phyloP scores from a whole-genome alignment of 768 basidiomycete species.

The Boletus insuetus region DNA sequence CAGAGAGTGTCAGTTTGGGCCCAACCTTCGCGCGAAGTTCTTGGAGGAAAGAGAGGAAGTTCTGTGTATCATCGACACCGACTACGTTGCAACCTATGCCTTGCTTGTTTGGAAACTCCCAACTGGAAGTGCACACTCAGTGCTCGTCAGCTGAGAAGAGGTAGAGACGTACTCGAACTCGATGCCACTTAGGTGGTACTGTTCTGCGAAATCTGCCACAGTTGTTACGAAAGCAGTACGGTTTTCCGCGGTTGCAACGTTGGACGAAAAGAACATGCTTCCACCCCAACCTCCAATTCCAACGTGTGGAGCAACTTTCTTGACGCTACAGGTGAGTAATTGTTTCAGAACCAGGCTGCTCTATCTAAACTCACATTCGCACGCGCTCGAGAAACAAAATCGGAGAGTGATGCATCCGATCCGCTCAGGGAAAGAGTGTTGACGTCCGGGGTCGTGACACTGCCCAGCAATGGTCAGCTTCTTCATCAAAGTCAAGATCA shows the following conservation, averaged over 20 bases:
- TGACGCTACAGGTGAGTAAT: background rate
- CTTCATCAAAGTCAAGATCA: background rate
- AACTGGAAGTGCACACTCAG: slow-evolving; percentile 45
- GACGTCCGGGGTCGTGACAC: slow-evolving; percentile 34
- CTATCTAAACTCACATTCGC: slow-evolving; percentile 26
- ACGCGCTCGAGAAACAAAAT: slow-evolving; percentile 51
- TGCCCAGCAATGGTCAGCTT: slow-evolving; percentile 12
- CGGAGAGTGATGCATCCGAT: slow-evolving; percentile 46
- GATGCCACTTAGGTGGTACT: slow-evolving; percentile 57
- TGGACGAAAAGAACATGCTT: slow-evolving; percentile 58
- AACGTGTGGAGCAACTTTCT: slow-evolving; percentile 56
- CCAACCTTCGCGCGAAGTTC: slow-evolving; percentile 55
- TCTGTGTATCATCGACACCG: slow-evolving; percentile 56
- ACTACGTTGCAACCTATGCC: slow-evolving; percentile 73
- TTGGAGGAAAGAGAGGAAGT: slow-evolving; percentile 76
- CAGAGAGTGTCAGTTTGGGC: slow-evolving; percentile 61
- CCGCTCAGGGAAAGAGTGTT: slow-evolving; percentile 29
- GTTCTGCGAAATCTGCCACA: slow-evolving; percentile 42
- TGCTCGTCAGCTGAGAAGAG: background rate
- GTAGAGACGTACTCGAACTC: slow-evolving; percentile 30
- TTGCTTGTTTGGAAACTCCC: slow-evolving; percentile 76
- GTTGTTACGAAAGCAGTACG: slow-evolving; percentile 62
- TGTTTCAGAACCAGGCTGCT: background rate
- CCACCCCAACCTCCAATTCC: slow-evolving; percentile 75
- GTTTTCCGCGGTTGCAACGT: slow-evolving; percentile 55